Base-by-base conservation (phyloP, 441 rosid species). In the Gossypium lobatum region DNA sequence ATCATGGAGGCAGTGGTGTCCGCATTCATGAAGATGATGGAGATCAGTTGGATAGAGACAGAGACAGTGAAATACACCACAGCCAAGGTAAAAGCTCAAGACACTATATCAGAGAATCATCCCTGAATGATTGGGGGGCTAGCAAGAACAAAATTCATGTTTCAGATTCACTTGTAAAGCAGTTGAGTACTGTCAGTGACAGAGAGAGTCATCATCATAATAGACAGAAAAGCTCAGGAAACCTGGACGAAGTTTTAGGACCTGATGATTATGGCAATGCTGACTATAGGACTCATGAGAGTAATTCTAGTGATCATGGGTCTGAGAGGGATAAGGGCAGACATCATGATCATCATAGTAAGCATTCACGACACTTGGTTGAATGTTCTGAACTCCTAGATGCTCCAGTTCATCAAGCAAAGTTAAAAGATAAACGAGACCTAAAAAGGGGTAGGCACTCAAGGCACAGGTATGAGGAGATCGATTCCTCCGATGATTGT, bases 21-120 rank as follows among this genome's bases (percentile, higher is more conserved):
- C 34, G 1, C 13, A 42, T 53, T 42, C 54, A 65, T 5, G 54
- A 65, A 20, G 52, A 64, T 2, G 11, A 65, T 21, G 70, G 17
- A 64, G 70, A 65, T 70, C 55, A 23, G 64, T 69, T 69, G 11
- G 82, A 42, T 42, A 14, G 54, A 14, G 54, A 64, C 53, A 42
- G 70, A 42, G 53, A 42, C 34, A 11, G 11, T 25, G 58, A 66
- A 65, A 21, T 31, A 46, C 37, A 66, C 20, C 39, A 3, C 28
- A 46, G 71, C 71, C 55, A 0, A 21, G 20, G 39, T 3, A 48
- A 66, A 66, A 46, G 39, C 39, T 6, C 57, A 46, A 66, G 57
- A 46, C 7, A 14, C 57, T 55, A 66, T 65, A 64, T 42, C 70
- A 39, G 45, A 64, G 70, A 64, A 23, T 45, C 70, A 66, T 14